Evolutionary conservation across 208 protist genomes (phyloP).

Genomic region (Trypanosomatidae sp.): DNA sequence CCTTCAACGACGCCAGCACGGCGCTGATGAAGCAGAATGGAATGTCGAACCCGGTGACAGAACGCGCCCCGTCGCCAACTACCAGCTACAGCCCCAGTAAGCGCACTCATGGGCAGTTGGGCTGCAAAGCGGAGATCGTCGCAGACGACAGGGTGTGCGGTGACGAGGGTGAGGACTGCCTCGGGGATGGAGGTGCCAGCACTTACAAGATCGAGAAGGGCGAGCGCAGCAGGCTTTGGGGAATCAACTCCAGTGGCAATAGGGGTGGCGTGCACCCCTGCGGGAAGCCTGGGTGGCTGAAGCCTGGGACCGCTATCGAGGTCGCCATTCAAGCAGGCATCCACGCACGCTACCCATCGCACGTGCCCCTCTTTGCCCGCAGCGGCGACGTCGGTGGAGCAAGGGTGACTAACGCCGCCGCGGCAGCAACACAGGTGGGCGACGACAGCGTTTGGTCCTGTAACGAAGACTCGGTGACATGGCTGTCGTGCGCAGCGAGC

Average conservation of each 20-base stretch:
- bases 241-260: neutral
- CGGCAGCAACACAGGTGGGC: neutral
- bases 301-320: conserved; percentile 25
- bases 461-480: conserved; percentile 13
- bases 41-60: neutral
- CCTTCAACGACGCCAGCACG: conserved; percentile 13
- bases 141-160: neutral
- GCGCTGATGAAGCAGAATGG: conserved; percentile 20
- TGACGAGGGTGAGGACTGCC: neutral
- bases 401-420: neutral
- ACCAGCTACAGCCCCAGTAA: neutral
- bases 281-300: conserved; percentile 1
- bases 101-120: neutral
- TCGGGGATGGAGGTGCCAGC: neutral
- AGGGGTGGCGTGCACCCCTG: neutral
- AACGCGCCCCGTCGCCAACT: neutral
- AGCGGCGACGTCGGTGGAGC: neutral
- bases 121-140: neutral
- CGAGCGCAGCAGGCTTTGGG: neutral
- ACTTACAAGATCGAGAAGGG: neutral
- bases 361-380: neutral
- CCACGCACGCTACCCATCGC: conserved; percentile 7
- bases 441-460: neutral
- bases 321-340: conserved; percentile 8
- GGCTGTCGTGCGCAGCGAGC: conserved; percentile 30